Conservation (phyloP, 495 filamentous ascomycete species). For the Immersiella caudata region DNA sequence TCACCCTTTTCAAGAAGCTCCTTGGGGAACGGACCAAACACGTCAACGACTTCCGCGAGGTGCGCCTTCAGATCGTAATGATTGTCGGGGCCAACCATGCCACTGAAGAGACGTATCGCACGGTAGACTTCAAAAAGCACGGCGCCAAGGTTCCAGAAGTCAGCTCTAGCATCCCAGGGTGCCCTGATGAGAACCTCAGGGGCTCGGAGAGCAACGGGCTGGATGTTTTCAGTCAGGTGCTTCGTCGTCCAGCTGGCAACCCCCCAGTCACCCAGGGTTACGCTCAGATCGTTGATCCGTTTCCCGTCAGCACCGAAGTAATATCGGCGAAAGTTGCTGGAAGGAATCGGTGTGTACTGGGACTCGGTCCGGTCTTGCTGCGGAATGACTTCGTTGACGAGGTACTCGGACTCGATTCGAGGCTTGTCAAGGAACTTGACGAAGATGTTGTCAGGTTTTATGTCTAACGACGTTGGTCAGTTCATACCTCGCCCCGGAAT, state of each 20-base stretch:
- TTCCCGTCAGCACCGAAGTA: constrained; percentile 20
- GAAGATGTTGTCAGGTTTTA: constrained; percentile 29
- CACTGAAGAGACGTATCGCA: constrained; percentile 21
- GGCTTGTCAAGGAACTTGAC: constrained; percentile 23
- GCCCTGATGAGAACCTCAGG: constrained; percentile 39
- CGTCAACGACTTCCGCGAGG: constrained; percentile 30
- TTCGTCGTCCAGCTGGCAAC: constrained; percentile 32
- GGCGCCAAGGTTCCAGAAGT: constrained; percentile 37
- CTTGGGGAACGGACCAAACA: constrained; percentile 33
- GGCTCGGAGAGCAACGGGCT: constrained; percentile 34
- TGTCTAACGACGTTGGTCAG: constrained; percentile 12
- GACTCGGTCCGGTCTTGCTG: constrained; percentile 22
- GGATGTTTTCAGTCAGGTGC: constrained; percentile 36
- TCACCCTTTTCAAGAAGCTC: constrained; percentile 30
- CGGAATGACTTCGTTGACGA: constrained; percentile 15
- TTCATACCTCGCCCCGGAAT: neutral
- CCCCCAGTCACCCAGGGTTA: constrained; percentile 37
- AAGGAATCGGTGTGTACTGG: constrained; percentile 21
- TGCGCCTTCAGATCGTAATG: constrained; percentile 29
- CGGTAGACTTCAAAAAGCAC: constrained; percentile 27
- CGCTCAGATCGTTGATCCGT: constrained; percentile 13
- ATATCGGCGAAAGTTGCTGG: neutral
- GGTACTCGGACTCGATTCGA: constrained; percentile 20
- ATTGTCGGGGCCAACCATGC: constrained; percentile 13
- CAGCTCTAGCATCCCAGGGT: constrained; percentile 30